Evolutionary conservation across 768 basidiomycete species (phyloP).

Genomic region (Mycena haematopus): DNA sequence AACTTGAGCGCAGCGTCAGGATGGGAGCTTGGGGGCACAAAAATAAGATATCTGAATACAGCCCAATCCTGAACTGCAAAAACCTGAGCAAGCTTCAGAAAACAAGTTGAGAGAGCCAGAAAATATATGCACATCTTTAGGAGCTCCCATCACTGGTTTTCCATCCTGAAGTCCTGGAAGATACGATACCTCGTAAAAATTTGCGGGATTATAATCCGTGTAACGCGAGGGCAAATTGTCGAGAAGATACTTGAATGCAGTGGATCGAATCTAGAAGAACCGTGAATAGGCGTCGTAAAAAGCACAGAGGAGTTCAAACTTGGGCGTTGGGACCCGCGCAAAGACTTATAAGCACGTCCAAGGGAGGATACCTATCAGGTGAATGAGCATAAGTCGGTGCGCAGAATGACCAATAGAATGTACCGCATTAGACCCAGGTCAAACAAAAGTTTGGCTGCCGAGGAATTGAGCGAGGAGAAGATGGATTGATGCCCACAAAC

Average conservation of each 20-base stretch:
- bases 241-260: slow-evolving; percentile 83
- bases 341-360: slow-evolving; percentile 69
- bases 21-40: slow-evolving; percentile 59
- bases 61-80: slow-evolving; percentile 74
- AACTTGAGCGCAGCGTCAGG: slow-evolving; percentile 66
- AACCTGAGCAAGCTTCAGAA: slow-evolving; percentile 52
- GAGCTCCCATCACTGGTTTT: slow-evolving; percentile 61
- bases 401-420: neutral
- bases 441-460: slow-evolving; percentile 81
- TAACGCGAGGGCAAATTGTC: slow-evolving; percentile 73
- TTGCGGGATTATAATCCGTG: slow-evolving; percentile 58
- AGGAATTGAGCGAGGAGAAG: slow-evolving; percentile 9
- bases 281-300: neutral
- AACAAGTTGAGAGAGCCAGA: neutral
- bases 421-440: slow-evolving; percentile 67
- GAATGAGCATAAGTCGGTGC: neutral
- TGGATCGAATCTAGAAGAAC: slow-evolving; percentile 46
- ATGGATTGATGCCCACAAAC: slow-evolving; percentile 43
- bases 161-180: slow-evolving; percentile 73
- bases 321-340: slow-evolving; percentile 62
- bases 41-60: slow-evolving; percentile 75
- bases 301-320: slow-evolving; percentile 30
- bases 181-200: slow-evolving; percentile 69
- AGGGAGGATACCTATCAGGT: slow-evolving; percentile 55
- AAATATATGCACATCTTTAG: slow-evolving; percentile 60